Evolutionary conservation across 1,139 yeast genomes (phyloP), one percentile per base, ranked within the genome.

Genomic region (Petasospora rhodanensis): DNA sequence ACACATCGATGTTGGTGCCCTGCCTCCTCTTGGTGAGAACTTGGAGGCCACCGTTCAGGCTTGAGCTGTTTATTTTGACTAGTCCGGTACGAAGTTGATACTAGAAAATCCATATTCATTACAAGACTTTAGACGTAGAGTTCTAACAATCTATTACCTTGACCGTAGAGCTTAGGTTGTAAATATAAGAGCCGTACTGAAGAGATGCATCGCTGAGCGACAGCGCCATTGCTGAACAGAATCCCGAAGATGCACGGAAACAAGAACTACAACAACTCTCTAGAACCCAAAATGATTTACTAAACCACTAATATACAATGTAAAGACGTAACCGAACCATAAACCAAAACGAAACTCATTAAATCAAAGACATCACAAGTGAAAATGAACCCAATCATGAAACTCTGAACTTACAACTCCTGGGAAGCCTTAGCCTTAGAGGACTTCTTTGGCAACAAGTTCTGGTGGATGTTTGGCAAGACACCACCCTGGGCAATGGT

Each of bases 401-500:
- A 35, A 23, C 26, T 20, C n/a, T n/a, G n/a, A n/a, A 18, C 37
- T 73, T 77, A 82, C 72, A 82, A 79, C 70, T 82, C 91, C 72
- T 82, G 93, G 60, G 91, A 82, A 68, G 84, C 87, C 68, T 79
- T 79, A 50, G 79, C 70, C 70, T 79, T 79, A 47, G 84, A 73
- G 57, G 86, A 75, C 77, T 89, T 89, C 79, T 87, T 79, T 70
- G 96, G 96, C 68, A 87, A 79, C 68, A 89, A 79, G 74, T 83
- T 82, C 69, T 82, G 89, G 72, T 89, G 96, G 64, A 81, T 82
- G 83, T 89, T 26, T 75, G 96, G 96, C 66, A 86, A 76, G 53
- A 86, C 96, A 82, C 96, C 96, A 81, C 95, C 96, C 73, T 86
- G 95, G 53, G 95, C 95, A 58, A 86, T 86, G 53, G 95, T 85